phyloP scores from a whole-genome alignment of 805 yeast species.

The Candida nitratophila region DNA sequence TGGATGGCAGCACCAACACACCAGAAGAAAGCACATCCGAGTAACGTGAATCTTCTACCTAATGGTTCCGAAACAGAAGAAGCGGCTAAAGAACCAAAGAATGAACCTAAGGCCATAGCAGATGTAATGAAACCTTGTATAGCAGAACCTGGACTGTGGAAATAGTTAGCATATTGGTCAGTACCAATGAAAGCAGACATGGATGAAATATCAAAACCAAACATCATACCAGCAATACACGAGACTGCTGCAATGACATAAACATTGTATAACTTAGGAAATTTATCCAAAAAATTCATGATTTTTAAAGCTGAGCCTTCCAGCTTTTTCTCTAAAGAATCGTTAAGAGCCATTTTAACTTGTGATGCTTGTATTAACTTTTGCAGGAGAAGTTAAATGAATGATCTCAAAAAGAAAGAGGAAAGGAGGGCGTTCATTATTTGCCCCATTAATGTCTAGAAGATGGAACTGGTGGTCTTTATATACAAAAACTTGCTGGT shows the following conservation, averaged over 20 bases:
- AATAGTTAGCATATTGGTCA: conserved; percentile 38
- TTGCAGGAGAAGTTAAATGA: too few species aligned
- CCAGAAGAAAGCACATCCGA: conserved; percentile 12
- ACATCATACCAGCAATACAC: conserved; percentile 59
- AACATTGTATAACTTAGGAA: conserved; percentile 41
- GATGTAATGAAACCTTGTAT: conserved; percentile 67
- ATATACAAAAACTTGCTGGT: too few species aligned
- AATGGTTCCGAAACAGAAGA: conserved; percentile 36
- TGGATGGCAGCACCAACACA: conserved; percentile 46
- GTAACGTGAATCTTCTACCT: conserved; percentile 33
- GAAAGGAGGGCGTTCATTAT: too few species aligned
- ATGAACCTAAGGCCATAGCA: conserved; percentile 67
- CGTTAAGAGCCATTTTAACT: conserved; percentile 1
- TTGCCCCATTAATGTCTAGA: too few species aligned
- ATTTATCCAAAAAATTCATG: conserved; percentile 1
- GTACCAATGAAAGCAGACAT: conserved; percentile 57
- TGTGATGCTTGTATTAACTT: too few species aligned
- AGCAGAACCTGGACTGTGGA: conserved; percentile 42
- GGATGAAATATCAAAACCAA: conserved; percentile 74
- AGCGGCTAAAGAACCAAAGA: conserved; percentile 55
- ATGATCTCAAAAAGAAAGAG: too few species aligned
- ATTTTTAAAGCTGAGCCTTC: not conserved
- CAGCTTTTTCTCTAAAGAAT: not conserved
- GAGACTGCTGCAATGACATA: conserved; percentile 46
- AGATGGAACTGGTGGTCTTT: too few species aligned